Evolutionary conservation across 1,284 basidiomycete genomes (phyloP), one percentile per base, ranked within the genome.

Genomic region (Malassezia sympodialis): DNA sequence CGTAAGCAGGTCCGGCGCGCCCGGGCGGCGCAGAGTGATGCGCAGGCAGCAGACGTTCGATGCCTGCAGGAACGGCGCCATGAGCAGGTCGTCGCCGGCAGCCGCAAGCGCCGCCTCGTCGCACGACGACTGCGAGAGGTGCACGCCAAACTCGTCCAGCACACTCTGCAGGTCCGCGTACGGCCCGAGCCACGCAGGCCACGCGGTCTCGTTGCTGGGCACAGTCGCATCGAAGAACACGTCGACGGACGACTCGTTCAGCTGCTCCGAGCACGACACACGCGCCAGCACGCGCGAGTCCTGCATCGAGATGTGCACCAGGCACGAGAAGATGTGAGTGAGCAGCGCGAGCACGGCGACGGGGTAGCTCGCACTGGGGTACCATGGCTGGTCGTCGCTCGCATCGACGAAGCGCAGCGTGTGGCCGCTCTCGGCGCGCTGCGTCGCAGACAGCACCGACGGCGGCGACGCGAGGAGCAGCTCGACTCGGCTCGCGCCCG

Each of bases 181-280:
- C 26, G 55, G 44, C 4, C 55, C 55, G 7, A 57, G 55, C 55
- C 55, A 57, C 12, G 37, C n/a, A 10, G 55, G 55, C 55, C 55
- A 57, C 30, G 45, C 31, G 3, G 47, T 27, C 24, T 35, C 44
- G 17, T 57, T 39, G n/a, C 8, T 21, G 5, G 34, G 23, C 11
- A 42, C 26, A 8, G 31, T 49, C n/a, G 55, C n/a, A 19, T 57
- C 46, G 21, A 57, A 57, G 30, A 46, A 48, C 15, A 48, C 14
- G n/a, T 57, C 41, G 26, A 52, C 39, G 39, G 35, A 21, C 24
- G 40, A 27, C 26, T 52, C 35, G 35, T 34, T 30, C 28, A 35
- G 17, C 1, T 37, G 17, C 23, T 24, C 34, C 19, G 23, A 19
- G 12, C 19, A 17, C 8, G 34, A 24, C 15, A 50, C 43, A 1